These are phyloP conservation scores for Vigna trinervia DNA, from an alignment of 306 rosid species.

Conservation along the genomic window DNA sequence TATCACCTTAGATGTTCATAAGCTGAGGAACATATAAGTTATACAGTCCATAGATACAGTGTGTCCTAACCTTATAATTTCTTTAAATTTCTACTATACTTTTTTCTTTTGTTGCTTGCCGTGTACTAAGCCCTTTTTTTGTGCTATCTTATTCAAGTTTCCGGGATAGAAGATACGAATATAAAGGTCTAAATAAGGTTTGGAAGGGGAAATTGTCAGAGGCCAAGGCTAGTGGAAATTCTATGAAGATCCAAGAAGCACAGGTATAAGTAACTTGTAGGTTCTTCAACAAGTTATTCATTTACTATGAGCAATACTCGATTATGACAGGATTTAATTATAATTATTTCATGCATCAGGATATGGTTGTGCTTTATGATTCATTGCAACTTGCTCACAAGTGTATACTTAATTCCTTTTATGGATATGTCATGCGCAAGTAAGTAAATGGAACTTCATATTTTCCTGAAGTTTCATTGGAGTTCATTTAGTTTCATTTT, in stretches of 20 bases:
- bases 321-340: conserved; percentile 27
- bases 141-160: conserved; percentile 66
- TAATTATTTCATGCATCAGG: conserved; percentile 62
- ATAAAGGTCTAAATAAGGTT: conserved; percentile 95
- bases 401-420: conserved; percentile 91
- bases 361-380: conserved; percentile 94
- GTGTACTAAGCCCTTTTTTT: conserved; percentile 45
- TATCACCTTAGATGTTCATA: conserved; percentile 29
- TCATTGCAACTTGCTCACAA: conserved; percentile 92
- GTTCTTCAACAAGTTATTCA: conserved; percentile 33
- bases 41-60: conserved; percentile 34
- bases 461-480: conserved; percentile 41
- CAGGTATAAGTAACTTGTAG: conserved; percentile 72
- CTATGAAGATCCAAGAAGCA: conserved; percentile 93
- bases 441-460: conserved; percentile 58
- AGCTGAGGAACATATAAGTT: conserved; percentile 10
- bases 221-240: conserved; percentile 91
- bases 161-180: conserved; percentile 97
- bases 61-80: conserved; percentile 2
- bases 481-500: conserved; percentile 28
- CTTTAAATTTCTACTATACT: conserved; percentile 15
- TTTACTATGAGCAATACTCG: conserved; percentile 30
- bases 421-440: conserved; percentile 98
- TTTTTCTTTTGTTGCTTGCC: conserved; percentile 34
- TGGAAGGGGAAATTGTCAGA: conserved; percentile 96